These are phyloP conservation scores for Rhizophlyctis rosea DNA, from an alignment of 192 early-diverging fungal species.

Conservation along the genomic window DNA sequence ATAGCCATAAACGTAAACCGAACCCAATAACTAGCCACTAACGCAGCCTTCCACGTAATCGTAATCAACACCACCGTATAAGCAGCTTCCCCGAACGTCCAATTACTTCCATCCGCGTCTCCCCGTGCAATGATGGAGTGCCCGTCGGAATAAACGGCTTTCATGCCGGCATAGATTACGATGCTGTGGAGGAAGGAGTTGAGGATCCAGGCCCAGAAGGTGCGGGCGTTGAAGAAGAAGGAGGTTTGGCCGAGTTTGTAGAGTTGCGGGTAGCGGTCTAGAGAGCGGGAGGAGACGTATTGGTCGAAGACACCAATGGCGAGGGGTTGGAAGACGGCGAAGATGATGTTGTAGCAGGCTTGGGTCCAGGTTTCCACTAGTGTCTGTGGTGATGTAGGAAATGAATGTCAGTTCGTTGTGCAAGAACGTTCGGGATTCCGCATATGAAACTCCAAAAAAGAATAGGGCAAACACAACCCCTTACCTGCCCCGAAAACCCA, in stretches of 20 bases:
- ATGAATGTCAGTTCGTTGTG: not conserved
- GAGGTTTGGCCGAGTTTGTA: slow-evolving; percentile 62
- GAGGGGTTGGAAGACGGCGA: slow-evolving; percentile 88
- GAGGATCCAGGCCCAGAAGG: slow-evolving; percentile 87
- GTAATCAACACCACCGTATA: slow-evolving; percentile 79
- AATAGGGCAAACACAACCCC: not conserved
- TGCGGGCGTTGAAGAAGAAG: slow-evolving; percentile 75
- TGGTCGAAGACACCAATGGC: slow-evolving; percentile 97
- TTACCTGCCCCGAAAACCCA: slow-evolving; percentile 82
- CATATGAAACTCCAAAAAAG: not conserved
- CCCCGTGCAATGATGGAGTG: slow-evolving; percentile 55
- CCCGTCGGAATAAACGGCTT: slow-evolving; percentile 48
- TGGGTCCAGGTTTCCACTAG: slow-evolving; percentile 96
- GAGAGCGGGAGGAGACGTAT: slow-evolving; percentile 84
- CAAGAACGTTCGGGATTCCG: not conserved
- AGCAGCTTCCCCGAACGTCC: slow-evolving; percentile 77
- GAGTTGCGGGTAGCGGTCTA: slow-evolving; percentile 97
- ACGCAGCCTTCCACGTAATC: slow-evolving; percentile 78
- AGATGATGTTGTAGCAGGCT: slow-evolving; percentile 90
- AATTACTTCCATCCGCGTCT: slow-evolving; percentile 71
- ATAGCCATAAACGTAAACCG: slow-evolving; percentile 91
- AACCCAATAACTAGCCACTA: slow-evolving; percentile 86
- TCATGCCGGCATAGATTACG: slow-evolving; percentile 59
- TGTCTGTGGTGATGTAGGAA: slow-evolving; percentile 64
- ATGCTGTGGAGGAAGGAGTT: slow-evolving; percentile 94